phyloP scores from a whole-genome alignment of 495 filamentous ascomycete genomes.

The Trichoderma asperelloides region DNA sequence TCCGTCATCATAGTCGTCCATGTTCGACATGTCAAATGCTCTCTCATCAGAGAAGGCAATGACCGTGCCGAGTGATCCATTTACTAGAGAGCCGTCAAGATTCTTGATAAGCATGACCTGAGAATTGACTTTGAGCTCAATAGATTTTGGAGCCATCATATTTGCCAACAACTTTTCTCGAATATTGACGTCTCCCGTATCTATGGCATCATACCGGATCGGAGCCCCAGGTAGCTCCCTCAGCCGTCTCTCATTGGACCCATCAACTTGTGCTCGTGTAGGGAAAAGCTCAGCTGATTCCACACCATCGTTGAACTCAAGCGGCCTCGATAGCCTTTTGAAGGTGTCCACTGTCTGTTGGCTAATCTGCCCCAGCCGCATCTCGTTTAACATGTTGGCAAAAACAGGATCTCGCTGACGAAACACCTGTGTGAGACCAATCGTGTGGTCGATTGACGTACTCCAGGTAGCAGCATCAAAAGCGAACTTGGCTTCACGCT shows the following conservation, averaged over 20 bases:
- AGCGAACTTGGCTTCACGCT: slow-evolving; percentile 69
- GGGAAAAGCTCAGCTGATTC: slow-evolving; percentile 94
- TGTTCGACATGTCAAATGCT: slow-evolving; percentile 57
- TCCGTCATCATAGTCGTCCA: slow-evolving; percentile 42
- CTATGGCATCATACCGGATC: slow-evolving; percentile 59
- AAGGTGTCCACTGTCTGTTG: slow-evolving; percentile 63
- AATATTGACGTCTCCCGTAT: slow-evolving; percentile 62
- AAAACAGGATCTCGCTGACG: slow-evolving; percentile 91
- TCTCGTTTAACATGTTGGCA: slow-evolving; percentile 92
- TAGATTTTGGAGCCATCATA: slow-evolving; percentile 78
- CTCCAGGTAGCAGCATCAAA: slow-evolving; percentile 89
- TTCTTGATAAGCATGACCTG: slow-evolving; percentile 99
- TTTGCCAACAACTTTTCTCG: slow-evolving; percentile 74
- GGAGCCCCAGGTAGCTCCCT: slow-evolving; percentile 55
- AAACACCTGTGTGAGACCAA: slow-evolving; percentile 91
- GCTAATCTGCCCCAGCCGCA: slow-evolving; percentile 77
- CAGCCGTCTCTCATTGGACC: slow-evolving; percentile 71
- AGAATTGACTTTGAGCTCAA: slow-evolving; percentile 80
- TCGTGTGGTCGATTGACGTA: slow-evolving; percentile 89
- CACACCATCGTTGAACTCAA: slow-evolving; percentile 65
- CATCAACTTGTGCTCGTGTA: slow-evolving; percentile 82
- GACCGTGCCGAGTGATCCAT: slow-evolving; percentile 84
- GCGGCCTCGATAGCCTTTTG: slow-evolving; percentile 55
- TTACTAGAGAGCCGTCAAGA: slow-evolving; percentile 86
- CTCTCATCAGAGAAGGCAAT: slow-evolving; percentile 78